Evolutionary conservation across 345 rosid species (phyloP), one percentile per base, ranked within the genome.

Genomic region (Pistacia atlantica): DNA sequence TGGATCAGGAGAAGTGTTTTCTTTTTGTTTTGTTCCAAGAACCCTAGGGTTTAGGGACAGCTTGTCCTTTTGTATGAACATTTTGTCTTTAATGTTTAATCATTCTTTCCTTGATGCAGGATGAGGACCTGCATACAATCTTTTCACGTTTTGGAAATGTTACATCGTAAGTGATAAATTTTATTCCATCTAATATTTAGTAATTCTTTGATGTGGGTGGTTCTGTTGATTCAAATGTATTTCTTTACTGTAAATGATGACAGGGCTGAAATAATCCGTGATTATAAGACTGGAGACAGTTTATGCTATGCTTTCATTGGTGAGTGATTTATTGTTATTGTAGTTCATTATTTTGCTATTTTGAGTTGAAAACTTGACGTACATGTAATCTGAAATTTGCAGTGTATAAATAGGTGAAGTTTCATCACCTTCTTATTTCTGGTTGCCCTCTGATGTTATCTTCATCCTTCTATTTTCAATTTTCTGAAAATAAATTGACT

Each of bases 101-200:
- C 46, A 54, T 25, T 76, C 17, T 56, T 77, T 72, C 77, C 67
- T 72, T 57, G 52, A 35, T 86, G 88, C 90, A 96, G 99, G 99
- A 96, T 74, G 98, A 93, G 84, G 99, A 96, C 81, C 80, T 96
- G 78, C 93, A 91, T 80, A 93, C 97, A 13, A 96, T 96, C 68
- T 93, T 96, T 82, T 96, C 99, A 74, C 96, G 97, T 56, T 96
- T 96, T 77, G 99, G 99, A 78, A 92, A 87, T 45, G 97, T 93
- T 49, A 61, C 86, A 73, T 86, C 93, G 99, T 96, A 84, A 88
- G 97, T 81, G 38, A 72, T 46, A 75, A 12, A 17, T 78, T 12
- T 62, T 38, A 37, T 75, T 20, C 55, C 51, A 78, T 55, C 69
- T 20, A 35, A 54, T 35, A 4, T 57, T 68, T 58, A 52, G 4